phyloP scores from a whole-genome alignment of 1,284 basidiomycete genomes.

The Salmacisia buchloeana region DNA sequence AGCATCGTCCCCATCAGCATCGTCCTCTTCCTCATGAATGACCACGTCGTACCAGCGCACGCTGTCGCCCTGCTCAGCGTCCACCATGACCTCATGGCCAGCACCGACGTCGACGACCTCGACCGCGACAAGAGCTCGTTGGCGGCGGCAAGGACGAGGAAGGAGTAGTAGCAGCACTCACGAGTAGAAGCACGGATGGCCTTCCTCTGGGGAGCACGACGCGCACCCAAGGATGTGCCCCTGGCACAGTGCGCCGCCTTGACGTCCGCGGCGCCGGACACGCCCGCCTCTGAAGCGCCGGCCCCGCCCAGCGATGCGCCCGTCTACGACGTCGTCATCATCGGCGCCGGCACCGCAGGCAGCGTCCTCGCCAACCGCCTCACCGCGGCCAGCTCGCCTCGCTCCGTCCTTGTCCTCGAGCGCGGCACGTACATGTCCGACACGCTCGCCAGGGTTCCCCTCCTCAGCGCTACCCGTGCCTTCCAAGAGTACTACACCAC shows the following conservation, averaged over 20 bases:
- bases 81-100: too few species aligned
- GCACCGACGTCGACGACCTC: too few species aligned
- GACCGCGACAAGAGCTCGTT: too few species aligned
- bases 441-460: conserved; percentile 5
- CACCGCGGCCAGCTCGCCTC: background rate
- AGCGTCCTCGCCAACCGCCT: conserved; percentile 10
- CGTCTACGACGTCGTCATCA: conserved; percentile 7
- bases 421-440: conserved; percentile 9
- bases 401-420: background rate
- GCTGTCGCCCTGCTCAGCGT: too few species aligned
- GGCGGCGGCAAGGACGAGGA: too few species aligned
- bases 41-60: too few species aligned
- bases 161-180: too few species aligned
- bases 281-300: background rate
- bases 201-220: too few species aligned
- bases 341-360: conserved; percentile 14
- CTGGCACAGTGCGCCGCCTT: background rate
- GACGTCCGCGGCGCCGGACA: background rate
- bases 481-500: conserved; percentile 11
- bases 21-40: too few species aligned
- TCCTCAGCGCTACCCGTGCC: conserved; percentile 6
- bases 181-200: too few species aligned
- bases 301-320: conserved; percentile 55
- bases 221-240: background rate
- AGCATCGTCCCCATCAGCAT: too few species aligned